A percentile compares a stretch with the other conserved stretches of the same genome.
Conservation (phyloP, 495 filamentous ascomycete genomes). For the Penicillium mononematosum region DNA sequence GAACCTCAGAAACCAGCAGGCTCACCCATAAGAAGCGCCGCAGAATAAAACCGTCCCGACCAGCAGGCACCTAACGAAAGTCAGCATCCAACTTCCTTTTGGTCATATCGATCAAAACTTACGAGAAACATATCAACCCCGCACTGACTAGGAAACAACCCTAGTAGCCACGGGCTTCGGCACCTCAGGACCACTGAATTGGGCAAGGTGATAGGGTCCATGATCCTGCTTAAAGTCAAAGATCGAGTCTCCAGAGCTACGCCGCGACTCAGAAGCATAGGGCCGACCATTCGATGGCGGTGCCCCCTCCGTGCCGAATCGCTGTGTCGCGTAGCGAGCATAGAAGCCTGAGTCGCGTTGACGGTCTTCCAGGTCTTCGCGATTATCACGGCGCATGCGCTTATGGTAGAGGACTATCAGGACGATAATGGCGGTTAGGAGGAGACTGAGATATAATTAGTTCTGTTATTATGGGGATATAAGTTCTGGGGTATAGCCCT, state of each 20-base stretch:
- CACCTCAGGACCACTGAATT: conserved; percentile 1
- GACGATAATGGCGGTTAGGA: conserved; percentile 11
- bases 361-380: conserved; percentile 16
- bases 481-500: neutral
- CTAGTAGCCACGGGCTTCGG: neutral
- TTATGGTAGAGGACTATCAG: conserved; percentile 12
- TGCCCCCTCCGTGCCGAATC: conserved; percentile 6
- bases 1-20: neutral
- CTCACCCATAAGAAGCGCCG: neutral
- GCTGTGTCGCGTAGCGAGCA: conserved; percentile 6
- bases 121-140: neutral
- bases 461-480: neutral
- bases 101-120: neutral
- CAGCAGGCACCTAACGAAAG: conserved; percentile 4
- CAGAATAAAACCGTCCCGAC: neutral
- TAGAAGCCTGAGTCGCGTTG: conserved; percentile 8
- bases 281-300: neutral
- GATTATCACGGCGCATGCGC: conserved; percentile 9
- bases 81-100: neutral
- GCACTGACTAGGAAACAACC: conserved; percentile 1
- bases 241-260: conserved; percentile 9
- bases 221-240: conserved; percentile 12
- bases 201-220: conserved; percentile 10
- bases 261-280: conserved; percentile 6
- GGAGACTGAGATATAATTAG: conserved; percentile 1